A percentile compares a stretch with the other conserved stretches of the same genome.
Evolutionary conservation across 306 rosid species (phyloP).

Genomic region (Geum urbanum): DNA sequence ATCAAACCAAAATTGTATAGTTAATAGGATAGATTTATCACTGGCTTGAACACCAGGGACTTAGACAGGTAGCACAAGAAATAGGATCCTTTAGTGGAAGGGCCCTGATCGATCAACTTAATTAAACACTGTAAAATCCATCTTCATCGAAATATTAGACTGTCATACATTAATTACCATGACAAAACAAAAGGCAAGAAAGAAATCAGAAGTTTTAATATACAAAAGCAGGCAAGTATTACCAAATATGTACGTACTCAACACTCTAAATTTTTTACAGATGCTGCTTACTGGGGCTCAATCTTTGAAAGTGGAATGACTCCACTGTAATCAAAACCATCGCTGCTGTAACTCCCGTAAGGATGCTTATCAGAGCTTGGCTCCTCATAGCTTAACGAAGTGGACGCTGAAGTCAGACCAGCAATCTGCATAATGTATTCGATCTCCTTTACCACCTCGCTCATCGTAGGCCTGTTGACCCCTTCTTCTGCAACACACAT

Average conservation of each 20-base stretch:
- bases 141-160: no score
- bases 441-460: conserved; percentile 55
- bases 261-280: not conserved
- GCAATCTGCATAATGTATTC: conserved; percentile 42
- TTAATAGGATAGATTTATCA: no score
- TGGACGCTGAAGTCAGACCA: conserved; percentile 48
- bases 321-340: conserved; percentile 38
- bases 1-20: no score
- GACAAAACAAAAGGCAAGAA: no score
- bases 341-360: conserved; percentile 26
- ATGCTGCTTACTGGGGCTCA: not conserved
- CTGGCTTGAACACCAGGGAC: no score
- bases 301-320: conserved; percentile 3
- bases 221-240: not conserved
- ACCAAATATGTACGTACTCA: not conserved
- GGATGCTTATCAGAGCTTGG: conserved; percentile 24
- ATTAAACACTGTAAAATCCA: no score
- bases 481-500: conserved; percentile 53
- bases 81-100: no score
- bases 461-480: conserved; percentile 51
- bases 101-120: no score
- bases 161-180: no score
- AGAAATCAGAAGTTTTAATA: no score
- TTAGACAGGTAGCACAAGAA: no score
- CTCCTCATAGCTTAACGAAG: conserved; percentile 29